Base-by-base conservation (phyloP, 75 land plant genomes). In the Larix kaempferi region DNA sequence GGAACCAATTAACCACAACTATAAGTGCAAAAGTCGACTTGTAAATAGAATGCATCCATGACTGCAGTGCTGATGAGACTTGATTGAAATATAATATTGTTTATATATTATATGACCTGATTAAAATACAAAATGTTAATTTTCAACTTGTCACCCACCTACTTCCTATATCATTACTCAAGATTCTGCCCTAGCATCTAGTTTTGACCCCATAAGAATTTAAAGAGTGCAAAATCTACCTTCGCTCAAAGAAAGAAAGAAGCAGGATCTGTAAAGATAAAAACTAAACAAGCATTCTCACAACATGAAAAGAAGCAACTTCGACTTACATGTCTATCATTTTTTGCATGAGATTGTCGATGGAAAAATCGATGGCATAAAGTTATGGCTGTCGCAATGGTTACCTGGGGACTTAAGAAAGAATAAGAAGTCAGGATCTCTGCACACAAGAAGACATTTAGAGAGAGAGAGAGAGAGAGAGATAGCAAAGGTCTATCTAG, bases 361-460 rank as follows among this genome's bases (percentile, higher is more conserved):
- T 80, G 82, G 56, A 84, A 86, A 60, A 86, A 86, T 0, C 88
- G 80, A 65, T 86, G 88, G 56, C 88, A 86, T 16, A 86, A 74
- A 6, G 75, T 76, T 73, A 79, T 86, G 27, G 88, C 87, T 39
- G 86, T 84, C 26, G 87, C 87, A 77, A 86, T 86, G 29, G 80
- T 77, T 14, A 59, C 67, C 74, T 86, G 88, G 25, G 88, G 80
- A 54, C 88, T 86, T 77, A 3, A 41, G 10, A 3, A 69, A 41
- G 5, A 69, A 41, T 2, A 69, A 41, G 14, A 3, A 41, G 23
- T 41, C 73, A 69, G 39, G 52, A 69, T 69, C 52, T 19, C 3
- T 65, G 71, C 21, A 62, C 71, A 33, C 71, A 64, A 37, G n/a
- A 66, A 19, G 2, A 69, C 49, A 35, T 41, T 8, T 2, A 12